A percentile compares a stretch with the other conserved stretches of the same genome.
These are phyloP conservation scores for Galeopsis tetrahit DNA, from an alignment of 257 asterid species.

Conservation along the genomic window DNA sequence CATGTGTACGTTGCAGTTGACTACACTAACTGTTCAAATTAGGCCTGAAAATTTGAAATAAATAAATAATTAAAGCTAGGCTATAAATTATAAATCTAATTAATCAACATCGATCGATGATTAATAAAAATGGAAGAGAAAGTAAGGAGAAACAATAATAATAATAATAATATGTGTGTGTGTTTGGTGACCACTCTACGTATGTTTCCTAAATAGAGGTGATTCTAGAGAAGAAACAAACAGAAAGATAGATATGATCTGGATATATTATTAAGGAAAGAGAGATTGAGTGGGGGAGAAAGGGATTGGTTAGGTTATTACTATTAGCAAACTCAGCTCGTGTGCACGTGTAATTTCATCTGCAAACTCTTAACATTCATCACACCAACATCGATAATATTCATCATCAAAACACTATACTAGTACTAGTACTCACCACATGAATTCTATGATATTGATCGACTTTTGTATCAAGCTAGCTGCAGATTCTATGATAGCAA, in stretches of 20 bases:
- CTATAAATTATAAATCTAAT: too few species aligned
- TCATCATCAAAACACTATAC: too few species aligned
- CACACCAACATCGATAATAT: too few species aligned
- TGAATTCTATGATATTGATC: too few species aligned
- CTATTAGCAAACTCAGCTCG: constrained; percentile 27
- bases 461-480: too few species aligned
- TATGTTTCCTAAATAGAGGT: constrained; percentile 30
- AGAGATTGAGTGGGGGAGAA: constrained; percentile 46
- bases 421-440: background rate
- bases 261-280: constrained; percentile 35
- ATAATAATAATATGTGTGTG: too few species aligned
- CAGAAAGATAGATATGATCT: constrained; percentile 31
- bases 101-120: too few species aligned
- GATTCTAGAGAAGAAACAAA: constrained; percentile 27
- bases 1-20: constrained; percentile 40
- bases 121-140: too few species aligned
- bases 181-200: constrained; percentile 15
- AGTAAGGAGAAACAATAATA: too few species aligned
- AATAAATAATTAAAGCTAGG: background rate
- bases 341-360: constrained; percentile 56
- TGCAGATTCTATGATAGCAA: too few species aligned
- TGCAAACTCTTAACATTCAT: constrained; percentile 33
- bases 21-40: constrained; percentile 29
- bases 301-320: constrained; percentile 45
- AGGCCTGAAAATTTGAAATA: constrained; percentile 47